Base-by-base conservation (phyloP, 2,329 filamentous ascomycete genomes). In the Ophiostoma piceae region DNA sequence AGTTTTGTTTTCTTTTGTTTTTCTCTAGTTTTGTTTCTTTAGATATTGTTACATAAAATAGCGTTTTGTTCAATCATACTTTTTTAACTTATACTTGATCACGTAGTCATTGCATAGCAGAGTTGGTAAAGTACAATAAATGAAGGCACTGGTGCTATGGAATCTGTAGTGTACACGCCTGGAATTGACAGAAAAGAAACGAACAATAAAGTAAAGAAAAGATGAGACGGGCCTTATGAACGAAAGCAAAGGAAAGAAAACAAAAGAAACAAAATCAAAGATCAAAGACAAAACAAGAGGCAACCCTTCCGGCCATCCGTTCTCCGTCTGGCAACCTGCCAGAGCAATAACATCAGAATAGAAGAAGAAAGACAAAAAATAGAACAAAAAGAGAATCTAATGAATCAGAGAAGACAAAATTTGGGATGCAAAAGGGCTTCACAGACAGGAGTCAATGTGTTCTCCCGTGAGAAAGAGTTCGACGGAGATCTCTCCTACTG, bases 151-250 rank as follows among this genome's bases (percentile, higher is more conserved):
- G 64, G 35, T 66, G 64, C 64, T 47, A 41, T 66, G 35, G n/a
- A 29, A 41, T 66, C 41, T 66, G 35, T 66, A 66, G 35, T 39
- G 41, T 66, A 41, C 41, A 66, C 35, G 64, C 35, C n/a, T 66
- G n/a, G 19, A 32, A 41, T 39, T 12, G 57, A 32, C 57, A 64
- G 16, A 64, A 64, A 67, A 11, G 16, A 32, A 8, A 12, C 32
- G 32, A 47, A 67, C 66, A 67, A 12, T 47, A 51, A 67, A 1
- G 12, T n/a, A 39, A 9, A 12, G 6, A 66, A 14, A 5, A 16
- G 2, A 57, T 22, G 22, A 11, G 51, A 26, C 51, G 22, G 11
- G 35, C 9, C 64, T 47, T 19, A 29, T 29, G 26, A 67, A 14
- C 8, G 65, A 29, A 19, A 47, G 22, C 14, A 67, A 11, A 57